Evolutionary conservation across 2,329 filamentous ascomycete genomes (phyloP).

Genomic region (Fusarium continuum): DNA sequence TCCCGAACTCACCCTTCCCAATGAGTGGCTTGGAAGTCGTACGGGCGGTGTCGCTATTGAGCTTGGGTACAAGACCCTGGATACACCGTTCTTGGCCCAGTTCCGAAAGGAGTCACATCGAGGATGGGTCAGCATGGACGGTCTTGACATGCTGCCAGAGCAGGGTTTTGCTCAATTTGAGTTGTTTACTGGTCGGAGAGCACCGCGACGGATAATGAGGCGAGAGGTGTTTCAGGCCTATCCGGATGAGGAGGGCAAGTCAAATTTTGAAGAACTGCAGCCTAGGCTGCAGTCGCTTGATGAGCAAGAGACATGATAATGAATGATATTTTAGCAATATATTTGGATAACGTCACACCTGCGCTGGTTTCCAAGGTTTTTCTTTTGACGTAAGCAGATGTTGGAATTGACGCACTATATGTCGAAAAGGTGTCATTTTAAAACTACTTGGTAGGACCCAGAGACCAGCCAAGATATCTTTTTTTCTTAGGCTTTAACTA

Average conservation of each 20-base stretch:
- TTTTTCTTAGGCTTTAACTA: too few species aligned
- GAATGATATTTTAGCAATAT: slow-evolving; percentile 1
- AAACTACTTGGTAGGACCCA: too few species aligned
- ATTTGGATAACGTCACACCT: background rate
- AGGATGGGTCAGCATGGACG: slow-evolving; percentile 80
- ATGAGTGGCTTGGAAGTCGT: slow-evolving; percentile 74
- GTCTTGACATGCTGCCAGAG: slow-evolving; percentile 78
- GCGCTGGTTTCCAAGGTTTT: too few species aligned
- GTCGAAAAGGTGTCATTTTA: too few species aligned
- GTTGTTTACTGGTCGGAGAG: slow-evolving; percentile 72
- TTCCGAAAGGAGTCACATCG: slow-evolving; percentile 66
- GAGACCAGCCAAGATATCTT: too few species aligned
- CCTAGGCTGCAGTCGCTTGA: slow-evolving; percentile 42
- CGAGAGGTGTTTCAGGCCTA: slow-evolving; percentile 65
- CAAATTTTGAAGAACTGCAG: slow-evolving; percentile 53
- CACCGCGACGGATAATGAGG: slow-evolving; percentile 71
- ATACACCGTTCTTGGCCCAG: slow-evolving; percentile 76
- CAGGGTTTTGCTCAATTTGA: slow-evolving; percentile 86
- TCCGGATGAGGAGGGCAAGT: slow-evolving; percentile 53
- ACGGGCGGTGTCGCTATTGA: slow-evolving; percentile 82
- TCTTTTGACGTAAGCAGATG: too few species aligned
- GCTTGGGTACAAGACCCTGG: slow-evolving; percentile 76
- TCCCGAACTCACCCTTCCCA: slow-evolving; percentile 75
- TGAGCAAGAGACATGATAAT: slow-evolving; percentile 40
- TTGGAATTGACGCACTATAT: too few species aligned